A percentile compares a stretch with the other conserved stretches of the same genome.
Conservation (phyloP, 352 stramenopile species). For the Peronosclerospora sorghi region DNA sequence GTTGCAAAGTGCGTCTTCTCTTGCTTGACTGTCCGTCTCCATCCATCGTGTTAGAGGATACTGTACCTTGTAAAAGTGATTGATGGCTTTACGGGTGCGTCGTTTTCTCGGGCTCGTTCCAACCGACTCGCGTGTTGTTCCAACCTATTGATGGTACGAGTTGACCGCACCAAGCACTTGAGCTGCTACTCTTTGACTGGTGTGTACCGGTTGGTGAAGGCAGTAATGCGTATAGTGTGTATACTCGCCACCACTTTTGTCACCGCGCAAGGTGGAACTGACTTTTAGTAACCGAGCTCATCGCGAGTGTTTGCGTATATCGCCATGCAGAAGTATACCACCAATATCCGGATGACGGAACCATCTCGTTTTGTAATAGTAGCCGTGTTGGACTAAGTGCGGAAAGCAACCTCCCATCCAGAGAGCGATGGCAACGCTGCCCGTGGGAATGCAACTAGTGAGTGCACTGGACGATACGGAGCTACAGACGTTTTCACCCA, state of each 20-base stretch:
- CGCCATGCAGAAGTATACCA: too few relatives aligned
- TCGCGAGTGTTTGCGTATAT: too few relatives aligned
- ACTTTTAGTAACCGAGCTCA: too few relatives aligned
- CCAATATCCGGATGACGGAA: too few relatives aligned
- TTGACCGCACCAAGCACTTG: too few relatives aligned
- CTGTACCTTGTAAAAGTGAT: constrained; percentile 4
- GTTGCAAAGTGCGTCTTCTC: constrained; percentile 1
- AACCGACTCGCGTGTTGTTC: neutral
- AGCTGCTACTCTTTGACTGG: constrained; percentile 5
- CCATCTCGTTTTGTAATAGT: too few relatives aligned
- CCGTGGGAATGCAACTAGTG: neutral
- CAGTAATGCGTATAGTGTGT: constrained; percentile 13
- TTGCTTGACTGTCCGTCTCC: constrained; percentile 6
- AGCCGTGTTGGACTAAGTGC: too few relatives aligned
- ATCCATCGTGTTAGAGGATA: constrained; percentile 8
- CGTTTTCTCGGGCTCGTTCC: too few relatives aligned
- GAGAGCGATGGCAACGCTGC: neutral
- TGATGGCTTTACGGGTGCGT: constrained; percentile 16
- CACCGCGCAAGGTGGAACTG: too few relatives aligned
- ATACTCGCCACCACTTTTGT: constrained; percentile 1
- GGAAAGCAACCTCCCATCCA: neutral
- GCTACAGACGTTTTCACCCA: neutral
- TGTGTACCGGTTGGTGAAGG: neutral
- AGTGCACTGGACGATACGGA: neutral
- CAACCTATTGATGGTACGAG: neutral